A percentile compares a stretch with the other conserved stretches of the same genome.
Conservation (phyloP, 352 stramenopile species). For the Phytopythium montanum region DNA sequence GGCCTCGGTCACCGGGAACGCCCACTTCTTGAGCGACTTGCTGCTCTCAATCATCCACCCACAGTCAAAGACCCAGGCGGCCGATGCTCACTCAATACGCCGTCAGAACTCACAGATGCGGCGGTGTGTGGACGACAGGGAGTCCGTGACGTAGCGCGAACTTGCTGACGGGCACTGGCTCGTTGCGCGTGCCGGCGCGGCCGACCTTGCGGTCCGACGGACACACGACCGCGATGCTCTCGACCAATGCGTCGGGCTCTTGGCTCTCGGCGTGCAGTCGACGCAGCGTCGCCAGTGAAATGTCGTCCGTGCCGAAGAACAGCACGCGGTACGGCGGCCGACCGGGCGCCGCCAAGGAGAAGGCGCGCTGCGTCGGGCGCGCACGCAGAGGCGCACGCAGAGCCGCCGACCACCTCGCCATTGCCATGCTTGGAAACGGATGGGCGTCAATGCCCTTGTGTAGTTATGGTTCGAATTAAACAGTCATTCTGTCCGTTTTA, state of each 20-base stretch:
- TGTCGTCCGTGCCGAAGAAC: conserved; percentile 86
- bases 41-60: too few relatives aligned
- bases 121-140: conserved; percentile 56
- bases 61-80: too few relatives aligned
- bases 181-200: conserved; percentile 40
- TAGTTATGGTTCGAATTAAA: neutral
- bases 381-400: neutral
- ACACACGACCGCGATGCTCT: conserved; percentile 72
- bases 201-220: conserved; percentile 79
- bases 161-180: conserved; percentile 72
- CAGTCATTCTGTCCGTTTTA: neutral
- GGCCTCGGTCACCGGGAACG: conserved; percentile 30
- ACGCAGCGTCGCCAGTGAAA: conserved; percentile 76
- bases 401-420: neutral
- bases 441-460: neutral
- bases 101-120: conserved; percentile 38
- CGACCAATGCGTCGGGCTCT: conserved; percentile 30
- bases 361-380: conserved; percentile 6
- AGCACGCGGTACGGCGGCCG: conserved; percentile 52
- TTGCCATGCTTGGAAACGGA: neutral
- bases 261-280: conserved; percentile 65
- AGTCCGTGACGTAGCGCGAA: conserved; percentile 64
- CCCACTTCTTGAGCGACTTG: conserved; percentile 80
- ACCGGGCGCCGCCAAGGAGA: conserved; percentile 25
- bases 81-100: too few relatives aligned